These are phyloP conservation scores for Phytopythium montanum DNA, from an alignment of 352 stramenopile species.

Conservation along the genomic window DNA sequence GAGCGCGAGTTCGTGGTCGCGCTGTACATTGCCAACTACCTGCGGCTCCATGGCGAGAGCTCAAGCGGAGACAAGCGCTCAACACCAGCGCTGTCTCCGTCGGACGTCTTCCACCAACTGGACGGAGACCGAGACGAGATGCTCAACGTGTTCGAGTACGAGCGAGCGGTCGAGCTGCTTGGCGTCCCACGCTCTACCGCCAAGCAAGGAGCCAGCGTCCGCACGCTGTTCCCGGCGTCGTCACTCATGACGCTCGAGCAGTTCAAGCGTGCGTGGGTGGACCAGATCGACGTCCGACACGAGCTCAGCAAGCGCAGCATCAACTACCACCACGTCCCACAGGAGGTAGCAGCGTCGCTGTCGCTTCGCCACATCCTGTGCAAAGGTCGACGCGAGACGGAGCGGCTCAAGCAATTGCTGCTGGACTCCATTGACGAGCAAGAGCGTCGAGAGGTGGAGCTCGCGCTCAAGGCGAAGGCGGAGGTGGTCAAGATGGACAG, in stretches of 20 bases:
- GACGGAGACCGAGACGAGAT: slow-evolving; percentile 50
- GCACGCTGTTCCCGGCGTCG: slow-evolving; percentile 29
- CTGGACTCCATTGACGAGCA: slow-evolving; percentile 34
- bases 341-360: neutral
- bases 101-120: slow-evolving; percentile 59
- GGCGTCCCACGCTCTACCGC: slow-evolving; percentile 20
- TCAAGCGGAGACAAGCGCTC: slow-evolving; percentile 1
- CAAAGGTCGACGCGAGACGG: slow-evolving; percentile 19
- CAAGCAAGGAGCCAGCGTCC: slow-evolving; percentile 14
- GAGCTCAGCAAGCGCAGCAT: slow-evolving; percentile 44
- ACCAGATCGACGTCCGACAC: slow-evolving; percentile 37
- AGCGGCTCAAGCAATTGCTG: slow-evolving; percentile 26
- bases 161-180: slow-evolving; percentile 54
- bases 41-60: slow-evolving; percentile 21
- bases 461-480: slow-evolving; percentile 47
- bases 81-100: slow-evolving; percentile 30
- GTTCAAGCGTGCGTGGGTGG: slow-evolving; percentile 55
- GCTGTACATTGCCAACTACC: slow-evolving; percentile 73
- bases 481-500: slow-evolving; percentile 53
- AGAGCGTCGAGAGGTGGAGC: slow-evolving; percentile 43
- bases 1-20: slow-evolving; percentile 71
- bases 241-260: slow-evolving; percentile 38
- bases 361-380: neutral
- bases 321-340: neutral
- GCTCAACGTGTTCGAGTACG: slow-evolving; percentile 68